phyloP scores from a whole-genome alignment of 345 rosid genomes.

The Lepidium africanum region DNA sequence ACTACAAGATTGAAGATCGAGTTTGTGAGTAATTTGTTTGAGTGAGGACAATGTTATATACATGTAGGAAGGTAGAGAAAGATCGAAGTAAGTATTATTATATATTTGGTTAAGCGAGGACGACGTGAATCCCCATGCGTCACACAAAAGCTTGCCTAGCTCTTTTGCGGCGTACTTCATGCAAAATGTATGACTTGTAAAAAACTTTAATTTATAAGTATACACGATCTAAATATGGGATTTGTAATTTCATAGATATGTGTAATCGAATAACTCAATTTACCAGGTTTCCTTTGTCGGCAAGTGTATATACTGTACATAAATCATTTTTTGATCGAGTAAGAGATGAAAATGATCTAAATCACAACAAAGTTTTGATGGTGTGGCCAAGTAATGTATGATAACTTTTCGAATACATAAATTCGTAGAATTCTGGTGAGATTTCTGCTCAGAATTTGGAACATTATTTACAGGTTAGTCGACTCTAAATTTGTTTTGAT shows the following conservation, averaged over 20 bases:
- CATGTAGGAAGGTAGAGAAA: background rate
- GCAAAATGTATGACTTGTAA: conserved; percentile 19
- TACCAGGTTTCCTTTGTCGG: conserved; percentile 13
- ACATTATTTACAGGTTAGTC: too few relatives aligned
- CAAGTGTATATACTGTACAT: background rate
- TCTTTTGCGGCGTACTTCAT: conserved; percentile 51
- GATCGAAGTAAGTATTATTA: background rate
- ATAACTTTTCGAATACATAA: too few relatives aligned
- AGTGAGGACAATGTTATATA: conserved; percentile 13
- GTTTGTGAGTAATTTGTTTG: conserved; percentile 5
- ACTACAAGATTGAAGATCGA: conserved; percentile 6
- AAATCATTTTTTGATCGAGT: background rate
- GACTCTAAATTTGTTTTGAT: too few relatives aligned
- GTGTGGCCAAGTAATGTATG: too few relatives aligned
- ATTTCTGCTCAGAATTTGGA: too few relatives aligned
- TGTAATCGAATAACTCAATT: background rate
- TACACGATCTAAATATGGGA: background rate
- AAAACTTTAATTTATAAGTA: background rate
- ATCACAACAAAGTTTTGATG: too few relatives aligned
- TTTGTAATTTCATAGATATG: background rate
- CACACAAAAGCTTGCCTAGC: conserved; percentile 8
- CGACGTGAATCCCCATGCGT: conserved; percentile 25
- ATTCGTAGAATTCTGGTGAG: too few relatives aligned
- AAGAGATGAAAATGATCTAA: background rate
- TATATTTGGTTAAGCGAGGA: background rate